phyloP scores from a whole-genome alignment of 768 basidiomycete species.

The Tulasnella sp. region DNA sequence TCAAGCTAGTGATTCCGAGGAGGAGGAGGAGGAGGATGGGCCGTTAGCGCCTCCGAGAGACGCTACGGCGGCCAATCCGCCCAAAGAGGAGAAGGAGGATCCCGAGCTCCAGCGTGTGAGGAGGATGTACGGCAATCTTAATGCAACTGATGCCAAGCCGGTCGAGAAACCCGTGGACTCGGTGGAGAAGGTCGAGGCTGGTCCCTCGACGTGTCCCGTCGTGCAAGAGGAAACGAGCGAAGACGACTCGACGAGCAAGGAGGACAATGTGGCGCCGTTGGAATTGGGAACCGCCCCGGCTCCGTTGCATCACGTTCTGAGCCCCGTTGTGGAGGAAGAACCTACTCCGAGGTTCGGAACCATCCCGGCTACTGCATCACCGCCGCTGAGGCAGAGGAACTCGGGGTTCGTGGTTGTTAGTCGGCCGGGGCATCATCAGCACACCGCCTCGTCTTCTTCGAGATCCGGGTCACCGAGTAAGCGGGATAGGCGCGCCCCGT shows the following conservation, averaged over 20 bases:
- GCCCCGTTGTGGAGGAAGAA: background rate
- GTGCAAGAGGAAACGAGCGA: background rate
- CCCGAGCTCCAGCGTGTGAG: background rate
- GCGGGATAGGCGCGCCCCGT: background rate
- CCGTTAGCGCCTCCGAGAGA: background rate
- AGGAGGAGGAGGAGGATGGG: slow-evolving; percentile 6
- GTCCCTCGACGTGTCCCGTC: background rate
- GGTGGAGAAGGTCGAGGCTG: background rate
- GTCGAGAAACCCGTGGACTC: too few relatives aligned
- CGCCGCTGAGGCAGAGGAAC: background rate
- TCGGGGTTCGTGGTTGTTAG: slow-evolving; percentile 1
- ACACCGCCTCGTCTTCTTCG: background rate
- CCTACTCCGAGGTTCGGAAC: background rate
- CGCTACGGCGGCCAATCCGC: background rate
- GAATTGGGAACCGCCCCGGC: background rate
- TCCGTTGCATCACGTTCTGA: background rate
- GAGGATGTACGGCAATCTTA: background rate
- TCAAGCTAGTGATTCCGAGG: background rate
- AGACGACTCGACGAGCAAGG: background rate
- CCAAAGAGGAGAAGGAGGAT: background rate
- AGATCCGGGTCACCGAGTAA: background rate
- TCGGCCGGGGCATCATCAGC: background rate
- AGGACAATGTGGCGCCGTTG: background rate
- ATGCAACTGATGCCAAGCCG: background rate
- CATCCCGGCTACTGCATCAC: background rate